Conservation (phyloP, 2,329 filamentous ascomycete species). For the Mycogone perniciosa region DNA sequence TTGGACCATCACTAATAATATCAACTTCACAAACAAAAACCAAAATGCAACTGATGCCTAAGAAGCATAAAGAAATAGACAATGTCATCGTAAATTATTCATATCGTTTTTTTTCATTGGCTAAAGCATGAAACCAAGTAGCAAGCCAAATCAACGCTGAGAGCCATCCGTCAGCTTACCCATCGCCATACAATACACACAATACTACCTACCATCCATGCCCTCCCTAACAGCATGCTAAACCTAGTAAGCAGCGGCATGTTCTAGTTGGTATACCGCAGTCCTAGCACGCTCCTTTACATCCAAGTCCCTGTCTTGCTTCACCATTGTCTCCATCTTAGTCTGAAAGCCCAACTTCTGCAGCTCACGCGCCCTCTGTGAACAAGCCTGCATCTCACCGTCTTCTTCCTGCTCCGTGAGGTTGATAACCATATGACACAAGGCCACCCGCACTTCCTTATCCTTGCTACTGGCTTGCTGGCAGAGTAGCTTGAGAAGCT, state of each 20-base stretch:
- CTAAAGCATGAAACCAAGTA: too few species aligned
- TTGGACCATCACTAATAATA: too few species aligned
- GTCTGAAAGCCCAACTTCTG: constrained; percentile 64
- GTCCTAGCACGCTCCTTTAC: constrained; percentile 79
- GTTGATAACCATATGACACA: constrained; percentile 82
- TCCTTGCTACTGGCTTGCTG: constrained; percentile 68
- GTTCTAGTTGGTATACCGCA: constrained; percentile 65
- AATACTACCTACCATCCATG: background rate
- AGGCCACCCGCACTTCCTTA: constrained; percentile 65
- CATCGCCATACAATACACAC: too few species aligned
- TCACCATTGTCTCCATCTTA: constrained; percentile 54
- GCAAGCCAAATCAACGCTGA: too few species aligned
- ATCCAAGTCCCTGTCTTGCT: constrained; percentile 69
- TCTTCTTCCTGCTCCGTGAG: constrained; percentile 76
- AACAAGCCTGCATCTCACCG: constrained; percentile 57
- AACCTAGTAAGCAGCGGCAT: constrained; percentile 24
- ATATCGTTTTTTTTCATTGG: too few species aligned
- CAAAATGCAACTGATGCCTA: too few species aligned
- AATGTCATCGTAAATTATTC: too few species aligned
- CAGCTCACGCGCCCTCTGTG: constrained; percentile 61
- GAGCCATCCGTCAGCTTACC: too few species aligned
- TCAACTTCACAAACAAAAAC: too few species aligned
- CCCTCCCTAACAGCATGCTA: background rate
- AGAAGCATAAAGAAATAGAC: too few species aligned
- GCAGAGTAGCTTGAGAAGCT: constrained; percentile 66